Base-by-base conservation (phyloP, 805 yeast genomes). In the Candida sonorensis region DNA sequence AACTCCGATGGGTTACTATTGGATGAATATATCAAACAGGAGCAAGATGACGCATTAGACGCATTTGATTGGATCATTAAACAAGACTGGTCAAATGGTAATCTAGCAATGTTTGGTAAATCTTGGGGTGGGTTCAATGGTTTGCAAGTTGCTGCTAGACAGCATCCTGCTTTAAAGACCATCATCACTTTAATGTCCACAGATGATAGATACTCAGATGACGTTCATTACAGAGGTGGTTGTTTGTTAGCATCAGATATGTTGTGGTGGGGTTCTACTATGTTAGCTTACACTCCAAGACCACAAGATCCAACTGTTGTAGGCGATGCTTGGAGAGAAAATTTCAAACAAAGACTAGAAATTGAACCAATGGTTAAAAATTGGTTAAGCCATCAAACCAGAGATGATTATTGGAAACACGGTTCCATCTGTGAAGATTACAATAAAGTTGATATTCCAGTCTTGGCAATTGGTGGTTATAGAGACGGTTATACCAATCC, bases 71-170 rank as follows among this genome's bases (percentile, higher is more conserved):
- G 69, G 69, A 59, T 66, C 12, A 31, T 51, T 3, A 30, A 36
- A 15, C 71, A 66, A 39, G 23, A 31, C 0, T 66, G 70, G 70
- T 64, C 70, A 23, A 66, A 66, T 39, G 71, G 69, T 10, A 57
- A 53, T 33, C 57, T 66, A 33, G 72, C 62, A 13, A 63, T 64
- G 66, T 63, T 66, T 51, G 72, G 71, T 23, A 66, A 66, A 42
- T 64, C 70, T 2, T 66, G 72, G 72, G 70, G 67, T 31, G 71
- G 71, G 1, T 66, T 66, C 48, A 66, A 66, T 38, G 64, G 68
- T 7, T 48, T 66, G 21, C 72, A 66, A 40, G 47, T 66, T 16
- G 70, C 71, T 10, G 66, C 66, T 5, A 55, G 67, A 48, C 66
- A 63, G 37, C 72, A 66, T 40, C 70, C 69, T 3, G 67, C 67